These are phyloP conservation scores for Rhynchospora breviuscula DNA, from an alignment of 176 grass and related monocot species.

Conservation along the genomic window DNA sequence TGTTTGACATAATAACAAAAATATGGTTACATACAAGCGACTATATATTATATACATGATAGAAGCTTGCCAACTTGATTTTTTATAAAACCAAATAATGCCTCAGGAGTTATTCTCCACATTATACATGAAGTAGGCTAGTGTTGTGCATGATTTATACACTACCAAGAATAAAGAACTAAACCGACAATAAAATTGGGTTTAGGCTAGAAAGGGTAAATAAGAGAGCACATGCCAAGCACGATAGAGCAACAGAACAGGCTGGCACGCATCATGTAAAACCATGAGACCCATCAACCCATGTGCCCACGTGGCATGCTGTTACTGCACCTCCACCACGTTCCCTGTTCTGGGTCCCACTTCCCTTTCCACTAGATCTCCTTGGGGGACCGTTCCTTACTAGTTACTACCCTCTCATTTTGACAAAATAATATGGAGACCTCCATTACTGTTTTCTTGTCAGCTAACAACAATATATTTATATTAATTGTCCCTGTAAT, in stretches of 20 bases:
- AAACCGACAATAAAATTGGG: not conserved
- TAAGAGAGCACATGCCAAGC: conserved; percentile 46
- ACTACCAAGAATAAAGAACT: not conserved
- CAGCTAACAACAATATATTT: not conserved
- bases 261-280: conserved; percentile 43
- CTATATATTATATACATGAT: not conserved
- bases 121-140: not conserved
- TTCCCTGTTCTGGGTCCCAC: conserved; percentile 15
- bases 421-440: not conserved
- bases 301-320: conserved; percentile 40
- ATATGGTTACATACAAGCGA: not conserved
- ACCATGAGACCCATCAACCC: conserved; percentile 32
- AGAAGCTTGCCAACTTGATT: not conserved
- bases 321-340: conserved; percentile 17
- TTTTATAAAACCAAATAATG: not conserved
- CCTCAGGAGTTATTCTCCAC: not conserved
- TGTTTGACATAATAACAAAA: not conserved
- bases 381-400: not conserved
- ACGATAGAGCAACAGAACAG: conserved; percentile 47
- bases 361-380: conserved; percentile 13
- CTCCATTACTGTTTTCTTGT: not conserved
- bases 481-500: not conserved
- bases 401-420: not conserved
- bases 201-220: not conserved
- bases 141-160: conserved; percentile 8